These are phyloP conservation scores for Lathyrus aphaca DNA, from an alignment of 306 rosid species.

Conservation along the genomic window DNA sequence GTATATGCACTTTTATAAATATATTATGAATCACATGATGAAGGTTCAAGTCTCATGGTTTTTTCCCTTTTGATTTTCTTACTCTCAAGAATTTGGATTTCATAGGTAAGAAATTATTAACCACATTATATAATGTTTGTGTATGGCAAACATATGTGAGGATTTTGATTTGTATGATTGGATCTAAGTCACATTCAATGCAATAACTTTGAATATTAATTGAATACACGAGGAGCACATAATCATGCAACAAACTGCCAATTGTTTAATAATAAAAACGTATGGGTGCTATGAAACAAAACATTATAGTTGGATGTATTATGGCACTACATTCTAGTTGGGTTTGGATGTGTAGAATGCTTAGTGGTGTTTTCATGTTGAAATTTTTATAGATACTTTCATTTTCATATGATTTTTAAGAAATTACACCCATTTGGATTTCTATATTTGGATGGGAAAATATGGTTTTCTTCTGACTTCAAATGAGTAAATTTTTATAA, in stretches of 20 bases:
- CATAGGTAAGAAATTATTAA: conserved; percentile 6
- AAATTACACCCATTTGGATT: too few relatives aligned
- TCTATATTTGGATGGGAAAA: too few relatives aligned
- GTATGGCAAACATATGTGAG: conserved; percentile 1
- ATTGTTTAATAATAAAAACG: conserved; percentile 32
- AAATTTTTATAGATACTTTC: too few relatives aligned
- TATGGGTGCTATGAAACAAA: conserved; percentile 17
- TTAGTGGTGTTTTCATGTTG: background rate
- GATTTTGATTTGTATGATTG: conserved; percentile 37
- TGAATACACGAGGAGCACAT: conserved; percentile 33
- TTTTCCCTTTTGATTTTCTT: conserved; percentile 6
- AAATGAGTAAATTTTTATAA: too few relatives aligned
- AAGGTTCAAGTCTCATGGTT: conserved; percentile 37
- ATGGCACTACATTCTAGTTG: conserved; percentile 18
- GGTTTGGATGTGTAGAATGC: background rate
- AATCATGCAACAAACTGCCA: conserved; percentile 37
- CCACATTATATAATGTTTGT: conserved; percentile 13
- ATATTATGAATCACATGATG: conserved; percentile 9
- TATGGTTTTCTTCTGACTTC: too few relatives aligned
- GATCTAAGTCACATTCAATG: conserved; percentile 45
- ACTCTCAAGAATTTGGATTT: conserved; percentile 9
- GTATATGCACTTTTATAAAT: conserved; percentile 26
- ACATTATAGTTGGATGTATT: conserved; percentile 27
- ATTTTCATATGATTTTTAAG: too few relatives aligned
- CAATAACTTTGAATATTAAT: conserved; percentile 29